Evolutionary conservation across 768 basidiomycete species (phyloP).

Genomic region (Psilocybe cubensis): DNA sequence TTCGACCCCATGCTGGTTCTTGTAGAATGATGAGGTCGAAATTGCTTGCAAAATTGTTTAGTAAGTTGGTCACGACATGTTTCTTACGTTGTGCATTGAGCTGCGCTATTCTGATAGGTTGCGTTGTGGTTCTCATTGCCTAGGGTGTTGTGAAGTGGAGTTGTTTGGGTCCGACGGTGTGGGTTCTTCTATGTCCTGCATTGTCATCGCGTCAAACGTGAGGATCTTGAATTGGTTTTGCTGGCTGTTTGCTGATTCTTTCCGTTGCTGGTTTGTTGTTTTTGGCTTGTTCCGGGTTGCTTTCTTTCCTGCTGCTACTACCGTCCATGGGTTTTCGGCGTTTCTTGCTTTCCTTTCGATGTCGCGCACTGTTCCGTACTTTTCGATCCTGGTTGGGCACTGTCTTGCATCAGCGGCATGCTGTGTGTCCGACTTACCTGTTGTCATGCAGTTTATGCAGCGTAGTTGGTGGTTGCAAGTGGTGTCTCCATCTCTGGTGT

Average conservation of each 20-base stretch:
- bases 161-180: too few relatives aligned
- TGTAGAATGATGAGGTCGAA: constrained; percentile 28
- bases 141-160: neutral
- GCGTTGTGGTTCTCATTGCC: neutral
- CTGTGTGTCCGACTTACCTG: neutral
- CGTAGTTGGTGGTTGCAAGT: neutral
- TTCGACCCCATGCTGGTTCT: constrained; percentile 27
- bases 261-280: neutral
- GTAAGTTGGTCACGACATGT: constrained; percentile 5
- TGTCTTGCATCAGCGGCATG: constrained; percentile 10
- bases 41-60: constrained; percentile 17
- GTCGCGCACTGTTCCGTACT: constrained; percentile 10
- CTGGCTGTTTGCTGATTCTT: neutral
- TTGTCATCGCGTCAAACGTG: too few relatives aligned
- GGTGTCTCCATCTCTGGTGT: neutral
- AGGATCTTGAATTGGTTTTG: too few relatives aligned
- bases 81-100: neutral
- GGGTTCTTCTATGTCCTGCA: too few relatives aligned
- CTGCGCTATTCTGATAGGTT: neutral
- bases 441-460: constrained; percentile 5
- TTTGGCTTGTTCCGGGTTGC: constrained; percentile 9
- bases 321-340: constrained; percentile 13
- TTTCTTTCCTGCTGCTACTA: constrained; percentile 1
- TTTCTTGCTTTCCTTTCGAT: constrained; percentile 6
- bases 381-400: constrained; percentile 12